These are phyloP conservation scores for Trichoderma virens DNA, from an alignment of 495 filamentous ascomycete genomes.

Conservation along the genomic window DNA sequence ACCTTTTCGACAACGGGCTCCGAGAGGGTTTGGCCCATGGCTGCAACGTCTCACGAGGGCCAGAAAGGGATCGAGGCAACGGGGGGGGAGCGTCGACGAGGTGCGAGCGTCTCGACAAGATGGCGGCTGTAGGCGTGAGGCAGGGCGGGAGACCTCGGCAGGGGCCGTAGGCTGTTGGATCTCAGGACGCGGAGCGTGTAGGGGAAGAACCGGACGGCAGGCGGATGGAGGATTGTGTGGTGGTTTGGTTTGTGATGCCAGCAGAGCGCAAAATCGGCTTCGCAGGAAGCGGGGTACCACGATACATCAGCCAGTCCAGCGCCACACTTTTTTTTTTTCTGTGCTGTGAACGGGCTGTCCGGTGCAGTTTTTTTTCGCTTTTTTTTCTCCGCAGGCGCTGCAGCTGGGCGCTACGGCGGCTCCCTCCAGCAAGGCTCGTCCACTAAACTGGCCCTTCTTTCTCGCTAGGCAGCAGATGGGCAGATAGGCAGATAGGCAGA, in stretches of 20 bases:
- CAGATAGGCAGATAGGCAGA: not conserved
- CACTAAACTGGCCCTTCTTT: not conserved
- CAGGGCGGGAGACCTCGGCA: not conserved
- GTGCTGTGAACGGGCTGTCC: not conserved
- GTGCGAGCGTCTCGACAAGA: not conserved
- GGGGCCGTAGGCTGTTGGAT: not conserved
- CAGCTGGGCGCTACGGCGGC: not conserved
- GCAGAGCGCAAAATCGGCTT: constrained; percentile 4
- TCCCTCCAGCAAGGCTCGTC: not conserved
- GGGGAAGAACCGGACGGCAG: not conserved
- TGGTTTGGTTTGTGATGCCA: not conserved
- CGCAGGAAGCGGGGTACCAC: constrained; percentile 6
- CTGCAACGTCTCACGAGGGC: constrained; percentile 3
- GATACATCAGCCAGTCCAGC: not conserved
- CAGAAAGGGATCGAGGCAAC: not conserved
- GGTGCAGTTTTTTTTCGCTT: not conserved
- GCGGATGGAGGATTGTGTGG: constrained; percentile 5
- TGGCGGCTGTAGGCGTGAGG: not conserved
- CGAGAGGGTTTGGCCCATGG: constrained; percentile 98
- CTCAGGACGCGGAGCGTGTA: not conserved
- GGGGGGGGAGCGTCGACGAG: not conserved
- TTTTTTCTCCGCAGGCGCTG: not conserved
- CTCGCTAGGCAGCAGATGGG: not conserved
- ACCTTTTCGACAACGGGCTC: constrained; percentile 99
- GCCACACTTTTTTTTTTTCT: not conserved